Evolutionary conservation across 495 filamentous ascomycete genomes (phyloP), one percentile per base, ranked within the genome.

Genomic region (Penicillium alfredii): DNA sequence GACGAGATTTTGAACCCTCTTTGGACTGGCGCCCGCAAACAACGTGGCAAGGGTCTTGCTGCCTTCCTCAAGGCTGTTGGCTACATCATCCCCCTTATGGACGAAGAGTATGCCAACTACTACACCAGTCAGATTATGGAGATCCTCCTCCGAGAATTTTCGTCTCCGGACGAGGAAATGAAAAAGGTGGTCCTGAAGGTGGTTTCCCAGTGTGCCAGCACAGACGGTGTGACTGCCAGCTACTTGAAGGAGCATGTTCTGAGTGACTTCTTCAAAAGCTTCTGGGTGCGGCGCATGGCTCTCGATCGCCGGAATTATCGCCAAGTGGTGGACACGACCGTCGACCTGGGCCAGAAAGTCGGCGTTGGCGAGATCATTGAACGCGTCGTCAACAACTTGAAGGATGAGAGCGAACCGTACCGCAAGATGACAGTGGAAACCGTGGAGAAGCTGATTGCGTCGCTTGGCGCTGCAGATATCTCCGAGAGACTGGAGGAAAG

Each of bases 351-450:
- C 38, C 88, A 97, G 55, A 99, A 97, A 63, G 89, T 95, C 21
- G 93, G 93, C 8, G 87, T 86, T 27, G 84, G 88, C 41, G 89
- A 97, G 69, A 96, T 99, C 43, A 69, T 95, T 8, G 88, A 96
- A 60, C 74, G 90, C 18, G 80, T 95, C 33, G 92, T 97, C 36
- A 82, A 76, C 64, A 95, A 97, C 49, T 73, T 99, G 33, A 99
- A 97, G 61, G 93, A 99, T 50, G 93, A 99, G 59, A 95, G 84
- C 57, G 93, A 99, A 51, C 84, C 90, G 1, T 99, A 97, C 59
- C 82, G 93, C 7, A 97, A 97, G 71, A 99, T 99, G 93, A 94
- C 93, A 0, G 80, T 97, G 14, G 93, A 99, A 66, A 96, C 90
- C 0, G 76, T 95, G 6, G 93, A 99, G 62, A 97, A 97, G 62